Base-by-base conservation (phyloP, 2,329 filamentous ascomycete genomes). In the Dactylellina cionopaga region DNA sequence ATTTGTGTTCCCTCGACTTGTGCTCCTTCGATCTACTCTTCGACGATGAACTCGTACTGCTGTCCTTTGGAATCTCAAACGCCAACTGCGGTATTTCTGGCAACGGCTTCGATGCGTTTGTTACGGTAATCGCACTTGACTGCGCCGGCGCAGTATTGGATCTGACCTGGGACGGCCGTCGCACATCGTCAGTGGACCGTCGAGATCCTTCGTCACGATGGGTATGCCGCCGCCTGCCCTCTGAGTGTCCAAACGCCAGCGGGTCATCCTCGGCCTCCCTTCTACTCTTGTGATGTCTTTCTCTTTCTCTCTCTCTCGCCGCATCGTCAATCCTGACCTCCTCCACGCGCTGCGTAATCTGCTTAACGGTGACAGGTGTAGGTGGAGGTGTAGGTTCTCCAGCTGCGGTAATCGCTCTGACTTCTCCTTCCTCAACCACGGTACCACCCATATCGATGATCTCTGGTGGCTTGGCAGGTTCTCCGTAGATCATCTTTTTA, bases 401-500 rank as follows among this genome's bases (percentile, higher is more conserved):
- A 24, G 35, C 46, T 24, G 52, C 52, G 17, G 68, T 66, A 22
- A 73, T 65, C 41, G 46, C 33, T 19, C 46, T 29, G 11, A 73
- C 68, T 10, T 73, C 68, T 1, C 59, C 68, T 39, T 73, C 68
- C 9, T 66, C 68, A 11, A 73, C 68, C 41, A 73, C 54, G 1
- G 35, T 65, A 25, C 68, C 68, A 25, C 68, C 66, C 68, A 73
- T 73, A 31, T 73, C 68, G 37, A 73, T 37, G 33, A 66, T 65
- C 46, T 65, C 59, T 54, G 68, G 68, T 52, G 59, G 59, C 46
- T 65, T 65, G 3, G 59, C 55, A 17, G 68, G 59, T 29, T 73
- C 68, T 11, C 68, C 68, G 37, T 75, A 75, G 25, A 75, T 74
- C 75, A 98, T 91, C 76, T 88, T 89, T 84, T 97, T 96, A 81